phyloP scores from a whole-genome alignment of 2,329 filamentous ascomycete genomes.

The Fusarium pseudoanthophilum region DNA sequence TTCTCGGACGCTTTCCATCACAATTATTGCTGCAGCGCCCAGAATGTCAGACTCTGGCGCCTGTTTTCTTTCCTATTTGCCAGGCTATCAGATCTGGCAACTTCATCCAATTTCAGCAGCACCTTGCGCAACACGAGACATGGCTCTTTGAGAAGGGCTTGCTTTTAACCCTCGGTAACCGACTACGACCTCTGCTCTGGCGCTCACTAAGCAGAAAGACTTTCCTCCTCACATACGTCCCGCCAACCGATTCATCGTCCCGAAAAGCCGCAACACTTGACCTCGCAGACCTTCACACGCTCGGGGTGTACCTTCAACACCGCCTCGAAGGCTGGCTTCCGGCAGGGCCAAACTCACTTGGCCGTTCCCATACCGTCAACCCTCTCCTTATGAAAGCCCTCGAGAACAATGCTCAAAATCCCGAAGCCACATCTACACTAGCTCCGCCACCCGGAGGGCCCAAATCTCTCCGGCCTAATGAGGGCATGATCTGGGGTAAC shows the following conservation, averaged over 20 bases:
- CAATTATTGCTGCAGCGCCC: conserved; percentile 72
- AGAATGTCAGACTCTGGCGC: conserved; percentile 67
- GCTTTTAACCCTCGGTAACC: conserved; percentile 78
- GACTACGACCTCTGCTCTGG: conserved; percentile 86
- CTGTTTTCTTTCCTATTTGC: conserved; percentile 79
- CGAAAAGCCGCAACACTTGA: conserved; percentile 79
- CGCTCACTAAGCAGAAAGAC: conserved; percentile 80
- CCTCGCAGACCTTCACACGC: conserved; percentile 72
- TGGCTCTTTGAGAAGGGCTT: conserved; percentile 84
- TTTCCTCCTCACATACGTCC: conserved; percentile 82
- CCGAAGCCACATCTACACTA: conserved; percentile 54
- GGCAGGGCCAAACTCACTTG: conserved; percentile 46
- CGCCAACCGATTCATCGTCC: conserved; percentile 64
- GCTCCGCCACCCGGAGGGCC: conserved; percentile 59
- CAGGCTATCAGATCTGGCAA: conserved; percentile 78
- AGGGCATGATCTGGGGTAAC: conserved; percentile 73
- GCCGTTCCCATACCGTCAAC: conserved; percentile 58
- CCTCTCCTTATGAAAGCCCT: conserved; percentile 63
- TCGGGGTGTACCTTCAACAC: conserved; percentile 73
- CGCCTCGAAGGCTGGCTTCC: conserved; percentile 68
- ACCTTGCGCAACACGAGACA: conserved; percentile 70
- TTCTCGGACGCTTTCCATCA: conserved; percentile 86
- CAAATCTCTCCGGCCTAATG: conserved; percentile 63
- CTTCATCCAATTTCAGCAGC: conserved; percentile 76
- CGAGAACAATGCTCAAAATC: conserved; percentile 56